phyloP scores from a whole-genome alignment of 495 filamentous ascomycete species.

The Podospora appendiculata region DNA sequence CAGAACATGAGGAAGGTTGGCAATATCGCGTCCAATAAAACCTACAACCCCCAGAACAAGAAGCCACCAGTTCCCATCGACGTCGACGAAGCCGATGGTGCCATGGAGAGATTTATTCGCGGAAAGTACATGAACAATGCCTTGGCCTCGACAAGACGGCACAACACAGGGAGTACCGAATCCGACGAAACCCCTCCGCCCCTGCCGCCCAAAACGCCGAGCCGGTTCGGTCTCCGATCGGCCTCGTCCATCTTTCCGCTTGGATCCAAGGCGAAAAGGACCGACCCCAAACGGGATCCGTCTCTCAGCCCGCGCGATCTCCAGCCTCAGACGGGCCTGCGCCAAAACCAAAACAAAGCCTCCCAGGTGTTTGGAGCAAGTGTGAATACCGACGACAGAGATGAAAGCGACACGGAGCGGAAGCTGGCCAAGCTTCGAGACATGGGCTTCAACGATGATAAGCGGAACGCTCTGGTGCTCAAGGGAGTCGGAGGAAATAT shows the following conservation, averaged over 20 bases:
- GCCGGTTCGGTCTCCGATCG: slow-evolving; percentile 69
- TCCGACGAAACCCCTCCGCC: slow-evolving; percentile 64
- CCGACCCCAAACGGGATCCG: slow-evolving; percentile 10
- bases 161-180: slow-evolving; percentile 34
- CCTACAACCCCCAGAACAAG: slow-evolving; percentile 76
- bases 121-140: slow-evolving; percentile 72
- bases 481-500: slow-evolving; percentile 75
- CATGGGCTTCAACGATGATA: slow-evolving; percentile 89
- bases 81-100: slow-evolving; percentile 81
- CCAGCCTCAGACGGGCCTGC: slow-evolving; percentile 15
- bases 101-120: slow-evolving; percentile 89
- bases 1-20: slow-evolving; percentile 91
- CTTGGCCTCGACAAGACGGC: slow-evolving; percentile 26
- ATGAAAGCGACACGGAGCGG: slow-evolving; percentile 46
- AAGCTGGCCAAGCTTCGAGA: slow-evolving; percentile 75
- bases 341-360: slow-evolving; percentile 47
- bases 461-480: slow-evolving; percentile 68
- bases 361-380: slow-evolving; percentile 62
- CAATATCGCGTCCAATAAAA: slow-evolving; percentile 75
- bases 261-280: slow-evolving; percentile 31
- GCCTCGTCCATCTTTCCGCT: slow-evolving; percentile 61
- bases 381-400: slow-evolving; percentile 33
- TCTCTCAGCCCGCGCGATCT: slow-evolving; percentile 21
- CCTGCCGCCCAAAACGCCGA: slow-evolving; percentile 73
- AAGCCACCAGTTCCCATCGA: slow-evolving; percentile 79